Conservation (phyloP, 2,329 filamentous ascomycete species). For the Aspergillus ochraceoroseus region DNA sequence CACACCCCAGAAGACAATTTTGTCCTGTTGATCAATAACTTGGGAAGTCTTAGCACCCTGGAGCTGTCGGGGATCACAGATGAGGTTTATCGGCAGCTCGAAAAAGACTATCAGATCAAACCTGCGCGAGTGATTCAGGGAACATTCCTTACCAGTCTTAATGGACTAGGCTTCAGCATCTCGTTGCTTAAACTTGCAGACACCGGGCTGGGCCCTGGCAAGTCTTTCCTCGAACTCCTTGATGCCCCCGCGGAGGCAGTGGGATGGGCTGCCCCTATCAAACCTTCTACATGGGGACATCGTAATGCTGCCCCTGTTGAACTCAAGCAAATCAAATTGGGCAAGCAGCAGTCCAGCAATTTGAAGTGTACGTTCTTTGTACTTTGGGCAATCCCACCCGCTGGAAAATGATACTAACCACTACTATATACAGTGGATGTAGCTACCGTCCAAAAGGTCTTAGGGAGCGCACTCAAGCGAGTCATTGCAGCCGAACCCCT, state of each 20-base stretch:
- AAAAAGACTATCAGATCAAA: conserved; percentile 54
- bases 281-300: conserved; percentile 54
- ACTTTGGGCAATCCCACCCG: background rate
- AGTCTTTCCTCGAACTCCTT: conserved; percentile 59
- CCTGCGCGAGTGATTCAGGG: conserved; percentile 59
- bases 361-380: conserved; percentile 44
- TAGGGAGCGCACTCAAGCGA: conserved; percentile 53
- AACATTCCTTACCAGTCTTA: conserved; percentile 68
- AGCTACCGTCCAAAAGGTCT: conserved; percentile 47
- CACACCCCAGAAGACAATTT: conserved; percentile 56
- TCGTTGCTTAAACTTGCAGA: conserved; percentile 60
- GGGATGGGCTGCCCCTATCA: conserved; percentile 61
- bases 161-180: conserved; percentile 66
- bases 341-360: conserved; percentile 50
- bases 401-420: conserved; percentile 11
- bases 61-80: conserved; percentile 63
- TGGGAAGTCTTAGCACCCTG: conserved; percentile 63
- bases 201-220: conserved; percentile 51
- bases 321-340: conserved; percentile 39
- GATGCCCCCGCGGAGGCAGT: conserved; percentile 63
- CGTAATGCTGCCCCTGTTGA: conserved; percentile 42
- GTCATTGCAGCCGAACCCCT: conserved; percentile 61
- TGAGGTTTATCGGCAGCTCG: conserved; percentile 60
- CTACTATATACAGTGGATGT: conserved; percentile 45
- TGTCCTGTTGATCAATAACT: conserved; percentile 64